Evolutionary conservation across 495 filamentous ascomycete genomes (phyloP), one percentile per base, ranked within the genome.

Genomic region (Haplographium delicatum): DNA sequence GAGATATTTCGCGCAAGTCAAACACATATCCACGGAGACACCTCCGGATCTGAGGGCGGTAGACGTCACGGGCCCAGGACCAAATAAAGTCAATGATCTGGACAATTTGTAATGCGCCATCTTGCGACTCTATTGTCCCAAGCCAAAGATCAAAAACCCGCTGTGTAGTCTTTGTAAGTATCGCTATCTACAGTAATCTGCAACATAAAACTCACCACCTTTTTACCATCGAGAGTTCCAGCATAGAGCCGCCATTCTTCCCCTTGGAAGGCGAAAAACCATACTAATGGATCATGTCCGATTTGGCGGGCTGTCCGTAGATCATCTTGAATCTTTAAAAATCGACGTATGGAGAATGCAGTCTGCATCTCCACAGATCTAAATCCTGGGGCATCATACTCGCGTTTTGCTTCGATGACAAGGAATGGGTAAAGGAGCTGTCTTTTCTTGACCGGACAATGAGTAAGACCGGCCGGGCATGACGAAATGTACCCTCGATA

Each of bases 71-170:
- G 26, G 26, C 44, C 44, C 44, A 47, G 18, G 44, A 33, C 44
- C 44, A 47, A 47, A 47, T 34, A 31, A 47, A 47, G 22, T 47
- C 44, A 47, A 47, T 28, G n/a, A 47, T 47, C 44, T 47, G 44
- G 44, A 33, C 18, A 9, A 47, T 19, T 47, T 47, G 44, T 28
- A 47, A 34, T 20, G 44, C 44, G 13, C 44, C 44, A 18, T 47
- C 44, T 33, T 47, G 25, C 20, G 44, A 47, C 28, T 47, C 44
- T 33, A 47, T 9, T 16, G 15, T 47, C 5, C 44, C 44, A 4
- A 16, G 26, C 44, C 44, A 47, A 2, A 47, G 20, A 5, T 47
- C 8, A 34, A 33, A 47, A 18, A 47, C 20, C 34, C 22, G 26
- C 44, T 47, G 44, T 19, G 15, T 3, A 8, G 16, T 33, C 27